Percentiles rank a stretch among this genome's conserved stretches.
phyloP scores from a whole-genome alignment of 305 asterid species.

The Fraxinus greggii region DNA sequence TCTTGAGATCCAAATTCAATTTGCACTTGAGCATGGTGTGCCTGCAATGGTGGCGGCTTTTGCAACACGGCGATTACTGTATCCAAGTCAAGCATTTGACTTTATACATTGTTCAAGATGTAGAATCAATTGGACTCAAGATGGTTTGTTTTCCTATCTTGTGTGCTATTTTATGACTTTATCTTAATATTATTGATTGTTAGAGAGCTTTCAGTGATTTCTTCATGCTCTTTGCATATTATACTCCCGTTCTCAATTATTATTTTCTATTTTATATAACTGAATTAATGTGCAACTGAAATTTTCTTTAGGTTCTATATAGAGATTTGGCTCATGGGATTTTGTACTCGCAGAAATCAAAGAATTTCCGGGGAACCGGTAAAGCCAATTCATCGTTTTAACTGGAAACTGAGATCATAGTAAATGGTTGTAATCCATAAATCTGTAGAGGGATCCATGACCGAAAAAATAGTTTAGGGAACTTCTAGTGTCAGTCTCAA shows the following conservation, averaged over 20 bases:
- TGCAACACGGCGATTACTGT: slow-evolving; percentile 64
- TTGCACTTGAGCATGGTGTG: slow-evolving; percentile 94
- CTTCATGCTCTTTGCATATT: background rate
- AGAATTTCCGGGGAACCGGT: background rate
- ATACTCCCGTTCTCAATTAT: background rate
- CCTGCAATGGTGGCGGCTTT: slow-evolving; percentile 96
- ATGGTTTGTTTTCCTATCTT: slow-evolving; percentile 51
- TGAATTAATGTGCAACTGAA: background rate
- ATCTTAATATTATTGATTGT: background rate
- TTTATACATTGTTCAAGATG: slow-evolving; percentile 90
- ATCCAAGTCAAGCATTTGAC: slow-evolving; percentile 93
- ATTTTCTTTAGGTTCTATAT: background rate
- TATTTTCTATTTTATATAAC: background rate
- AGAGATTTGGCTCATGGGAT: background rate
- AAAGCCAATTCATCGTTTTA: background rate
- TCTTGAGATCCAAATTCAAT: slow-evolving; percentile 91
- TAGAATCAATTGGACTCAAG: slow-evolving; percentile 92
- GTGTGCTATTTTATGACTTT: slow-evolving; percentile 14
- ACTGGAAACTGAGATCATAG: background rate
- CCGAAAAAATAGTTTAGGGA: background rate
- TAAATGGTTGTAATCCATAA: background rate
- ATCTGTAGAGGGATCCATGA: background rate
- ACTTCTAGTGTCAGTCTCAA: background rate
- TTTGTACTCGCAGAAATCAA: background rate
- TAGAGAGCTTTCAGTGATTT: background rate